Evolutionary conservation across 2,329 filamentous ascomycete genomes (phyloP), one percentile per base, ranked within the genome.

Genomic region (Acephala macrosclerotiorum): DNA sequence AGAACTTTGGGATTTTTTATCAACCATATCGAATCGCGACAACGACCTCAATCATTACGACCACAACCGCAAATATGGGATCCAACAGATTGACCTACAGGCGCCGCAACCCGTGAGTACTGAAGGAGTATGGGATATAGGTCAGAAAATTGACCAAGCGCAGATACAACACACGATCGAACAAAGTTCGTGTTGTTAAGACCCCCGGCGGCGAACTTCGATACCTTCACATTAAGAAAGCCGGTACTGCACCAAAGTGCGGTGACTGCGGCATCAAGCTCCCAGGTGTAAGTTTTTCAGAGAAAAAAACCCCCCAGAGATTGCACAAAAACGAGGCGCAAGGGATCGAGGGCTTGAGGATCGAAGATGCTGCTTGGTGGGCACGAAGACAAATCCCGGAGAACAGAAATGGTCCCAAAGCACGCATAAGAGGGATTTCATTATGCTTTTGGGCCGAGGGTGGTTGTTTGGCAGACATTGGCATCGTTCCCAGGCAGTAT

Each of bases 141-240:
- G 36, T 36, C 53, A 11, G 42, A 8, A 26, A 49, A 65, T 65
- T 69, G 63, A 70, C 64, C 35, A 55, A 51, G 53, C 45, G 35
- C 79, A 96, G 93, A 81, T 99, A 98, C 92, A 98, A 98, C 91
- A 98, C 95, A 82, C 87, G 87, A 82, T 97, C 93, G 83, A 97
- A 99, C 92, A 93, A 94, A 85, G 95, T 96, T 82, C 92, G 96
- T 81, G 88, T 96, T 79, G 83, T 97, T 84, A 96, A 96, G 89
- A 99, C 96, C 75, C 96, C 96, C 76, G 96, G 96, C 83, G 96
- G 96, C 82, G 89, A 95, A 82, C 90, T 97, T 79, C 91, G 96
- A 82, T 91, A 97, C 81, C 92, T 98, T 78, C 95, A 99, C 91
- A 94, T 97, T 88, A 98, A 98, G 92, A 99, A 99, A 93, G 92